phyloP scores from a whole-genome alignment of 441 rosid species.

The Mallotus japonicus region DNA sequence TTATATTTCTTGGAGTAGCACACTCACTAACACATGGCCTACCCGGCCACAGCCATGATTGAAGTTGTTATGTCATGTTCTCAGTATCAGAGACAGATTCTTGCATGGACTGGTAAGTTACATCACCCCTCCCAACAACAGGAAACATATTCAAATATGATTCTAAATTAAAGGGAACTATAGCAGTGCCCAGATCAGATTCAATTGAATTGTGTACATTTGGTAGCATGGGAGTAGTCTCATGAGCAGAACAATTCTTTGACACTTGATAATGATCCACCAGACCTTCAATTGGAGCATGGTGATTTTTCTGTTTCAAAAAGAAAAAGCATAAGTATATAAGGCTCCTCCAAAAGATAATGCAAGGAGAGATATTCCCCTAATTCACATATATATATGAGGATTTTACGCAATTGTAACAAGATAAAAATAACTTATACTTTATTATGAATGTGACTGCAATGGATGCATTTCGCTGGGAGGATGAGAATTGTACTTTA shows the following conservation, averaged over 20 bases:
- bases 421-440: background rate
- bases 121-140: constrained; percentile 36
- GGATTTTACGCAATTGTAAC: background rate
- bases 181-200: constrained; percentile 40
- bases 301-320: constrained; percentile 50
- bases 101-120: constrained; percentile 37
- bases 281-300: constrained; percentile 37
- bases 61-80: constrained; percentile 44
- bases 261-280: constrained; percentile 45
- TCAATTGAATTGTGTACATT: constrained; percentile 43
- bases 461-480: background rate
- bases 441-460: background rate
- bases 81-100: constrained; percentile 45
- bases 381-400: background rate
- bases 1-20: constrained; percentile 29
- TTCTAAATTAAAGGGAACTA: constrained; percentile 35
- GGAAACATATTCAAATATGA: constrained; percentile 36
- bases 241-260: constrained; percentile 49
- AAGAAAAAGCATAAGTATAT: constrained; percentile 12
- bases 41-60: constrained; percentile 44
- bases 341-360: constrained; percentile 13
- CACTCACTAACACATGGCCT: constrained; percentile 36
- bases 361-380: background rate
- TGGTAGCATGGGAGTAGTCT: constrained; percentile 36
- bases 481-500: background rate